Percentiles rank a stretch among this genome's conserved stretches.
Evolutionary conservation across 768 basidiomycete species (phyloP).

Genomic region (Lactarius sp.): DNA sequence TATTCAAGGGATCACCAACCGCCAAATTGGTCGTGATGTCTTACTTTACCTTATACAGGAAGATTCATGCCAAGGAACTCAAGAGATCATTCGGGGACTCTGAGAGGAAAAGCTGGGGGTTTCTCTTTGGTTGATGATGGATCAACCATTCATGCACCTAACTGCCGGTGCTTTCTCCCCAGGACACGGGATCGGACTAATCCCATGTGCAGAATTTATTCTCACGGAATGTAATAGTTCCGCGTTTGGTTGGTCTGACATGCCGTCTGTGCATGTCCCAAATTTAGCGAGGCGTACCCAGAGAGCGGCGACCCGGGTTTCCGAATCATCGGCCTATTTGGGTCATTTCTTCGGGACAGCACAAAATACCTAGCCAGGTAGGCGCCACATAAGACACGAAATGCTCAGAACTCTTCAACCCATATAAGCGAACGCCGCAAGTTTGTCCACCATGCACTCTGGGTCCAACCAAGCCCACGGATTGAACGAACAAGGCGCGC

Average conservation of each 20-base stretch:
- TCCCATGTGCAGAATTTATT: too few relatives aligned
- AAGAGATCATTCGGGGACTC: neutral
- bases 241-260: neutral
- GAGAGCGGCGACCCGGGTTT: neutral
- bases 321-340: neutral
- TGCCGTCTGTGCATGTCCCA: neutral
- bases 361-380: neutral
- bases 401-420: neutral
- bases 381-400: neutral
- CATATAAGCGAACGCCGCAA: slow-evolving; percentile 31
- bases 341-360: neutral
- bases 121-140: too few relatives aligned
- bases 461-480: neutral
- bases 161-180: too few relatives aligned
- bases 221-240: too few relatives aligned
- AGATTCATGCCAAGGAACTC: neutral
- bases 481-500: too few relatives aligned
- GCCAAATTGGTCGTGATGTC: neutral
- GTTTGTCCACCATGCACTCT: neutral
- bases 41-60: neutral
- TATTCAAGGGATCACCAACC: neutral
- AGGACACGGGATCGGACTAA: too few relatives aligned
- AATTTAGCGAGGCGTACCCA: neutral
- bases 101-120: too few relatives aligned
- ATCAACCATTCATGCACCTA: too few relatives aligned